phyloP scores from a whole-genome alignment of 805 yeast genomes.

The Cyberlindnera saturnus region DNA sequence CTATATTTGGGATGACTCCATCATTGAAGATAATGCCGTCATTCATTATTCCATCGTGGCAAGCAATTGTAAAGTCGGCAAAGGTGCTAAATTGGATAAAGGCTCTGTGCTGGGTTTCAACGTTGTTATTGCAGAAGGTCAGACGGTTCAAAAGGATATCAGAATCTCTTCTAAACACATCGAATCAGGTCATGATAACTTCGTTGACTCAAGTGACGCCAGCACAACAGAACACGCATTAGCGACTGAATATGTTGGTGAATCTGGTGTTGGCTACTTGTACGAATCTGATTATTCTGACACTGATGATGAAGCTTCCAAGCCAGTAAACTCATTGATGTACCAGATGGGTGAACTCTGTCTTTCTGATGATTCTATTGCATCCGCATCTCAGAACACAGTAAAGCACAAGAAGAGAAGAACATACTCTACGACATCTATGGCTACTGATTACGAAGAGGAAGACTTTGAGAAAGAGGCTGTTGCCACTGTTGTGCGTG shows the following conservation, averaged over 20 bases:
- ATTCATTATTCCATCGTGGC: conserved; percentile 70
- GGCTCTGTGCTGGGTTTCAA: conserved; percentile 77
- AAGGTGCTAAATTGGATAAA: conserved; percentile 46
- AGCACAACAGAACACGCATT: conserved; percentile 5
- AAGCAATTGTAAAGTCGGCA: conserved; percentile 48
- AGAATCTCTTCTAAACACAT: conserved; percentile 48
- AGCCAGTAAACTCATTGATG: conserved; percentile 30
- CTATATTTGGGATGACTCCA: conserved; percentile 82
- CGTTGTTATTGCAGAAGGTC: conserved; percentile 56
- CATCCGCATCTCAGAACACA: conserved; percentile 37
- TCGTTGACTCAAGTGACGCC: conserved; percentile 14
- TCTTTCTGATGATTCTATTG: conserved; percentile 53
- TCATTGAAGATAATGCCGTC: conserved; percentile 57
- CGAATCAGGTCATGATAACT: conserved; percentile 8
- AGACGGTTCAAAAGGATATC: conserved; percentile 41
- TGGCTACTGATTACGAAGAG: conserved; percentile 48
- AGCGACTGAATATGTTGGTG: conserved; percentile 16
- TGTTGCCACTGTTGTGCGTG: conserved; percentile 86
- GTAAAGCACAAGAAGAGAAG: conserved; percentile 38
- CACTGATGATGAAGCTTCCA: conserved; percentile 24
- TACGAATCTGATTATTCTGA: conserved; percentile 30
- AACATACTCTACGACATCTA: conserved; percentile 34
- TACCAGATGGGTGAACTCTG: conserved; percentile 43
- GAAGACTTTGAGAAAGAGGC: conserved; percentile 88
- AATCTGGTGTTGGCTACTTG: conserved; percentile 28